phyloP scores from a whole-genome alignment of 805 yeast genomes.

The Starmera pachycereana region DNA sequence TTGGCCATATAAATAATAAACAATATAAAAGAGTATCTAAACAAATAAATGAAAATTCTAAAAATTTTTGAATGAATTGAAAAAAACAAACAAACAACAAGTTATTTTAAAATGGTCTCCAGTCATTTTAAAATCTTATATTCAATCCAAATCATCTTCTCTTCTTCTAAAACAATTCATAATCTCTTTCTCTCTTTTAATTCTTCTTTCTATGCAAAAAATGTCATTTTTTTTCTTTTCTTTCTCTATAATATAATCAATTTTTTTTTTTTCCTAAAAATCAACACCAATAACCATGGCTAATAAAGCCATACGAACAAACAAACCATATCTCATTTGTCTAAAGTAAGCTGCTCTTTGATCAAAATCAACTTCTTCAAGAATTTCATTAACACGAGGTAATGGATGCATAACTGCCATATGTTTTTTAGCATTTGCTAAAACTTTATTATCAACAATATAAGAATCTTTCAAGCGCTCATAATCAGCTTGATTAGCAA shows the following conservation, averaged over 20 bases:
- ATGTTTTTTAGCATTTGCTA: slow-evolving; percentile 90
- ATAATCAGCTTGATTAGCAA: slow-evolving; percentile 63
- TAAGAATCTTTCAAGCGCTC: slow-evolving; percentile 84
- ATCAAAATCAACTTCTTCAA: slow-evolving; percentile 97
- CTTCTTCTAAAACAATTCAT: background rate
- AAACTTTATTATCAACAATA: slow-evolving; percentile 84
- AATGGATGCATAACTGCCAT: slow-evolving; percentile 99
- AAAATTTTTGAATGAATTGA: no score
- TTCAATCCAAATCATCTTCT: no score
- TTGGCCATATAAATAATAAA: background rate
- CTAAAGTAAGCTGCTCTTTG: slow-evolving; percentile 99
- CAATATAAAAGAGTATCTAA: background rate
- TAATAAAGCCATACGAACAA: slow-evolving; percentile 96
- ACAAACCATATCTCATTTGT: slow-evolving; percentile 98
- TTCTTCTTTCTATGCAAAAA: background rate
- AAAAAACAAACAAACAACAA: no score
- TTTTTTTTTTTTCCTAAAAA: slow-evolving; percentile 26
- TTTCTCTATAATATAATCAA: no score
- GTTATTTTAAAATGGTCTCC: slow-evolving; percentile 14
- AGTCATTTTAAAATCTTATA: slow-evolving; percentile 6
- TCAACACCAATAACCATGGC: slow-evolving; percentile 98
- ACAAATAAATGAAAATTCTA: no score
- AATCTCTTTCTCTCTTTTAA: background rate
- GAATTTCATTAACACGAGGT: slow-evolving; percentile 93
- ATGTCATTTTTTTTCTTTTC: background rate